These are phyloP conservation scores for Parasitella parasitica DNA, from an alignment of 371 early-diverging fungal genomes.

Conservation along the genomic window DNA sequence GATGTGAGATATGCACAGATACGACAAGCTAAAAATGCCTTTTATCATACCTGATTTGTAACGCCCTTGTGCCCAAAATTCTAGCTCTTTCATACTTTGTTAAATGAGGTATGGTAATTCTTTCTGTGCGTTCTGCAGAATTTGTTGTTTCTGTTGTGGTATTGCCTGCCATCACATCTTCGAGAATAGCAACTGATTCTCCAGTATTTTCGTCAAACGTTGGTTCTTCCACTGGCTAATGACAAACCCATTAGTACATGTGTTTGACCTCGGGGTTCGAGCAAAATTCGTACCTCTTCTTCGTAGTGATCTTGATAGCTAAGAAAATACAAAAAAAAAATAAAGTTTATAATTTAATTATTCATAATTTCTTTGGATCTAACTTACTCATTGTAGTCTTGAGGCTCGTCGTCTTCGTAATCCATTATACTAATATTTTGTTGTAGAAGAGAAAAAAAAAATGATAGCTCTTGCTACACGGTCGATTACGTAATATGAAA, in stretches of 20 bases:
- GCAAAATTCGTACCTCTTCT: conserved; percentile 5
- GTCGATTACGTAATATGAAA: no score
- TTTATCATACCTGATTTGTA: conserved; percentile 64
- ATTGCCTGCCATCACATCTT: conserved; percentile 27
- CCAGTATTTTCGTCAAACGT: conserved; percentile 6
- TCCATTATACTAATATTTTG: conserved; percentile 14
- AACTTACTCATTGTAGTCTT: conserved; percentile 25
- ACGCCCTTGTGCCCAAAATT: conserved; percentile 87
- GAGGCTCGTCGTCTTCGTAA: conserved; percentile 32
- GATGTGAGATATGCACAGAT: background rate
- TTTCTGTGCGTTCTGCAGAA: conserved; percentile 49
- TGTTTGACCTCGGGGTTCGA: background rate
- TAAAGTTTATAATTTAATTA: background rate
- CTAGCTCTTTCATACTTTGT: conserved; percentile 98
- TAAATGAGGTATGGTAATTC: conserved; percentile 95
- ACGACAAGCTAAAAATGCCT: background rate
- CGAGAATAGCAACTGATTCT: conserved; percentile 26
- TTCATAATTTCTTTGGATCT: background rate
- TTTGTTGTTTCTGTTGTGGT: background rate
- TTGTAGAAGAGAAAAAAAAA: background rate
- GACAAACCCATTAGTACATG: background rate
- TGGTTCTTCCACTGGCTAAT: conserved; percentile 3
- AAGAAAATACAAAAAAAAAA: conserved; percentile 1
- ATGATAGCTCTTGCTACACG: no score
- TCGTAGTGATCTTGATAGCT: conserved; percentile 25